Base-by-base conservation (phyloP, 2,329 filamentous ascomycete genomes). In the Ophiostoma quercus region DNA sequence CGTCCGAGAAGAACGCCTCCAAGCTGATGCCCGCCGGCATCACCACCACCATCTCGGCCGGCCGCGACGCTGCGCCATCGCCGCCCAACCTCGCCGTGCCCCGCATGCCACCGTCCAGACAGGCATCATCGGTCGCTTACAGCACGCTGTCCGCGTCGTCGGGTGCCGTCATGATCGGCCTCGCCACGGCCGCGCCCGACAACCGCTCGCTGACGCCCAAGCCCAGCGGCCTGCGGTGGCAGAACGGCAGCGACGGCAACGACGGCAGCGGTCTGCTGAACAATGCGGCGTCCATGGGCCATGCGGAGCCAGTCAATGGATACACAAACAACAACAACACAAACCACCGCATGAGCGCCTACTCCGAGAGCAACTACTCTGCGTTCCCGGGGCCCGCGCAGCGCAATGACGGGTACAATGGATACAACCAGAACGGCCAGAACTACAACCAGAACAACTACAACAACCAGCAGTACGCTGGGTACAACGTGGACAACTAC, bases 91-190 rank as follows among this genome's bases (percentile, higher is more conserved):
- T 65, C 32, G 32, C 34, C 32, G 62, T 65, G 16, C 62, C 62
- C 29, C 62, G 29, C 34, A 39, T 63, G 60, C 60, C 60, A 5
- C 60, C 60, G 16, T 63, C 62, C 11, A 37, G 62, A 11, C 62
- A 63, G 60, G 60, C 60, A 4, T 63, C 60, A 12, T 63, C 60
- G n/a, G 51, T 57, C 4, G 60, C 62, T 32, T 14, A 39, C 62
- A 65, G n/a, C 62, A 65, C 62, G 2, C 22, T 62, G 57, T 62
- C 57, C 14, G 29, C 62, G 32, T 65, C 62, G 4, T 39, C 62
- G 32, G 62, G 62, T 19, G 34, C 62, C 32, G 62, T 65, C 32
- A 65, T 65, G 62, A 65, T 65, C 62, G 62, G 62, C 3, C 32
- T 65, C 16, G 62, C 62, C 6, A 65, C 62, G 12, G 6, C 25